phyloP scores from a whole-genome alignment of 2,329 filamentous ascomycete genomes.

The Aspergillus pseudoglaucus region DNA sequence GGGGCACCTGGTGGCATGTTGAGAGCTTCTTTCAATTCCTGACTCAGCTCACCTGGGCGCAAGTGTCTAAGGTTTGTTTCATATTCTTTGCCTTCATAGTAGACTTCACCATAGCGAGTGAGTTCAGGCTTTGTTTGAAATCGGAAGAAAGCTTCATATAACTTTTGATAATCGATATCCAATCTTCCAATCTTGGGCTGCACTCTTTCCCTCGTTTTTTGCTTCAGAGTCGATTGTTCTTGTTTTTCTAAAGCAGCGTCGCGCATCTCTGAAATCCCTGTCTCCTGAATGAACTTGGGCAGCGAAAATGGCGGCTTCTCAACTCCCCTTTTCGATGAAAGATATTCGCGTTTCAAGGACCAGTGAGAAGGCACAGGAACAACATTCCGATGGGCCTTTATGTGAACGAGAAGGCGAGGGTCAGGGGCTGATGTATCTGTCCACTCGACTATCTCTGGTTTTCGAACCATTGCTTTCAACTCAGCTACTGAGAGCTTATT shows the following conservation, averaged over 20 bases:
- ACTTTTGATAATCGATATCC: constrained; percentile 96
- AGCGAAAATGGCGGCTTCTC: constrained; percentile 91
- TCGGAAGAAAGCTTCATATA: constrained; percentile 97
- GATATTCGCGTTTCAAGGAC: constrained; percentile 92
- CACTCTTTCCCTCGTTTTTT: constrained; percentile 91
- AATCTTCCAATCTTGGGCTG: constrained; percentile 94
- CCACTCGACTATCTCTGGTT: constrained; percentile 95
- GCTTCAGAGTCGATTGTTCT: constrained; percentile 82
- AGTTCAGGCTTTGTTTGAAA: constrained; percentile 94
- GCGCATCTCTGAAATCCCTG: constrained; percentile 95
- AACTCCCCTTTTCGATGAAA: constrained; percentile 93
- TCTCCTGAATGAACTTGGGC: constrained; percentile 95
- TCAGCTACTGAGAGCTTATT: constrained; percentile 93
- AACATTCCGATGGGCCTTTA: constrained; percentile 91
- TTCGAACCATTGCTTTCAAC: constrained; percentile 82
- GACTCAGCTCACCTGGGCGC: constrained; percentile 80
- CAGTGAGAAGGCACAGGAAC: constrained; percentile 92
- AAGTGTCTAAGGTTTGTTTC: constrained; percentile 91
- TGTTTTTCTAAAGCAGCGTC: constrained; percentile 95
- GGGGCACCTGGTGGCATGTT: constrained; percentile 90
- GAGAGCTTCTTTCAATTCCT: constrained; percentile 83
- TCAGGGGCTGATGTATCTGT: constrained; percentile 89
- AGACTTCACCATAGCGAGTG: constrained; percentile 95
- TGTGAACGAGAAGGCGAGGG: constrained; percentile 80
- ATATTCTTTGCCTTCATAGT: constrained; percentile 97